Evolutionary conservation across 805 yeast species (phyloP).

Genomic region (Hanseniaspora occidentalis): DNA sequence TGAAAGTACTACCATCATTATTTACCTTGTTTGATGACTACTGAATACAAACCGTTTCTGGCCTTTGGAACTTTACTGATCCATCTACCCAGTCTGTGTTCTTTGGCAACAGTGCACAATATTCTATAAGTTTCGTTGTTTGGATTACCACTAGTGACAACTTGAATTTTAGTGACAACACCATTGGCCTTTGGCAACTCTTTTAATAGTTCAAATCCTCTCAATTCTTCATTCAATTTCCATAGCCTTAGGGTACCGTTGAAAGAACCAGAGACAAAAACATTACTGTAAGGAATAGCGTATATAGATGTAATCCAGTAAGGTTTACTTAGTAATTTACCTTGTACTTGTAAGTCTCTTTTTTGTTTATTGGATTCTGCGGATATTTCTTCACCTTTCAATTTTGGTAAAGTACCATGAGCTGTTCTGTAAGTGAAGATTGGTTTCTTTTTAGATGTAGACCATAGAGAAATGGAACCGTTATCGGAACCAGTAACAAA

Average conservation of each 20-base stretch:
- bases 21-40: constrained; percentile 31
- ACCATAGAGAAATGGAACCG: constrained; percentile 85
- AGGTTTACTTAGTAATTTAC: constrained; percentile 41
- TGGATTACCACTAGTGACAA: constrained; percentile 39
- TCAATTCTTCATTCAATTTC: constrained; percentile 54
- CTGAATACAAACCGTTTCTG: constrained; percentile 60
- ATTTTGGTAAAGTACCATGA: constrained; percentile 55
- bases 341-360: constrained; percentile 45
- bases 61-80: constrained; percentile 46
- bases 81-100: constrained; percentile 88
- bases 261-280: constrained; percentile 84
- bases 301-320: constrained; percentile 74
- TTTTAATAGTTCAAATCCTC: constrained; percentile 48
- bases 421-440: constrained; percentile 52
- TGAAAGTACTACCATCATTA: constrained; percentile 1
- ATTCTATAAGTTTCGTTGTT: constrained; percentile 41
- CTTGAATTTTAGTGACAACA: constrained; percentile 50
- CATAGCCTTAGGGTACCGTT: constrained; percentile 68
- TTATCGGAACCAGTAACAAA: constrained; percentile 94
- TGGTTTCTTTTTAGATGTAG: constrained; percentile 82
- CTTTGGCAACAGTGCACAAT: constrained; percentile 64
- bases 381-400: constrained; percentile 41
- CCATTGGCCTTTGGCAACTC: constrained; percentile 53
- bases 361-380: constrained; percentile 31
- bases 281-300: constrained; percentile 75